A percentile compares a stretch with the other conserved stretches of the same genome.
These are phyloP conservation scores for Tricholoma sp. DNA, from an alignment of 768 basidiomycete species.

Conservation along the genomic window DNA sequence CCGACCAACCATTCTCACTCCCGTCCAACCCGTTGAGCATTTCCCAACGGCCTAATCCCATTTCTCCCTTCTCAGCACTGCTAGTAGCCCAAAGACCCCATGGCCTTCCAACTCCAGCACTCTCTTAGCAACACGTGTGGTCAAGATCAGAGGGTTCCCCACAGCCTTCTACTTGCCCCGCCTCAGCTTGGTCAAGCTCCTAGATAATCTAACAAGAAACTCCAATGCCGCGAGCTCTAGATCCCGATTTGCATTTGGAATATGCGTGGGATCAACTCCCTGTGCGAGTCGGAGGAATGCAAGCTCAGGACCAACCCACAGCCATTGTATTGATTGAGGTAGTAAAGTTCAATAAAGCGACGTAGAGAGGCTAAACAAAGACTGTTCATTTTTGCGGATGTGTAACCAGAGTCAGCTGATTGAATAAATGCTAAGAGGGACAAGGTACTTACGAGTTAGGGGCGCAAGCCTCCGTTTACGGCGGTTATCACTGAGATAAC, in stretches of 20 bases:
- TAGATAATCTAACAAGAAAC: conserved; percentile 53
- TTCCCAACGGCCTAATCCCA: conserved; percentile 37
- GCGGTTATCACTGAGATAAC: conserved; percentile 51
- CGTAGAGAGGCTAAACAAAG: conserved; percentile 24
- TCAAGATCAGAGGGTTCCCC: conserved; percentile 54
- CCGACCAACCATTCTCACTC: conserved; percentile 4
- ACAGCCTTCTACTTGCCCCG: conserved; percentile 80
- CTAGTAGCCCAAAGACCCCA: conserved; percentile 43
- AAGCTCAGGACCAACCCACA: conserved; percentile 52
- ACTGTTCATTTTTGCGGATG: conserved; percentile 26
- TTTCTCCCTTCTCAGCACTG: conserved; percentile 40
- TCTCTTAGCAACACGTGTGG: conserved; percentile 35
- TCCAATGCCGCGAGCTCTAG: conserved; percentile 3
- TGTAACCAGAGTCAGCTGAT: no score
- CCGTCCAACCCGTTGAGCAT: conserved; percentile 28
- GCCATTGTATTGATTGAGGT: conserved; percentile 34
- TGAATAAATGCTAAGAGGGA: conserved; percentile 2
- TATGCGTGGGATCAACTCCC: conserved; percentile 16
- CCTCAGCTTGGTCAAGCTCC: conserved; percentile 53
- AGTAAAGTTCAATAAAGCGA: conserved; percentile 33
- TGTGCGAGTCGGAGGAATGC: conserved; percentile 52
- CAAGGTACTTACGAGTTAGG: conserved; percentile 47
- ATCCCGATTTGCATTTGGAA: conserved; percentile 3
- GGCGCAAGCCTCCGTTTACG: conserved; percentile 72
- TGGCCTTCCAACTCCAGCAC: conserved; percentile 40